Evolutionary conservation across 1,284 basidiomycete species (phyloP).

Genomic region (Marasmius tenuissimus): DNA sequence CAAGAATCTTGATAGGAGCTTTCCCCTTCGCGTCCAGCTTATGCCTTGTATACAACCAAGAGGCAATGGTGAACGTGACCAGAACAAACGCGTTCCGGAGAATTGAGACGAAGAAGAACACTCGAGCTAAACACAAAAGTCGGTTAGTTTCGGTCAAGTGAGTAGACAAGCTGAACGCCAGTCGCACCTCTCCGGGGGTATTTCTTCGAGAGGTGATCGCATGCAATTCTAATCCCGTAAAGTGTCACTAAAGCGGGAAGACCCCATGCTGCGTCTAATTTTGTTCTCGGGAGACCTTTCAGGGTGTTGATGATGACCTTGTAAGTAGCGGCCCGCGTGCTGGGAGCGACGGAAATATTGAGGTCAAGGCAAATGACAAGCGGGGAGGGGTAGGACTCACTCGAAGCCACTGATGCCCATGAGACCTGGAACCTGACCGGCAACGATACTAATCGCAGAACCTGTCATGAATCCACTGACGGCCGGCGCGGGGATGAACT

Average conservation of each 20-base stretch:
- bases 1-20: conserved; percentile 86
- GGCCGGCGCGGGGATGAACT: conserved; percentile 91
- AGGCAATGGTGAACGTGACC: conserved; percentile 80
- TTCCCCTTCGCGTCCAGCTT: conserved; percentile 54
- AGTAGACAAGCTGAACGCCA: neutral
- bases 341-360: conserved; percentile 23
- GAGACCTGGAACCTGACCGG: conserved; percentile 83
- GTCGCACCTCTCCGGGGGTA: conserved; percentile 69
- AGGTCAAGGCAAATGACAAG: neutral
- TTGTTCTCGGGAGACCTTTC: conserved; percentile 74
- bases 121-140: conserved; percentile 48
- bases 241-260: conserved; percentile 74
- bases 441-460: conserved; percentile 85
- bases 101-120: conserved; percentile 85
- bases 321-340: conserved; percentile 85
- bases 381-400: conserved; percentile 40
- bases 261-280: conserved; percentile 89
- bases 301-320: conserved; percentile 90
- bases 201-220: conserved; percentile 57
- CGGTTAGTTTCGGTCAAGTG: neutral
- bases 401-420: conserved; percentile 85
- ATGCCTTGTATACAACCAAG: conserved; percentile 81
- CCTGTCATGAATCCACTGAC: conserved; percentile 95
- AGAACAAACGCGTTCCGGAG: conserved; percentile 88
- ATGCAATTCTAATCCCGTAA: conserved; percentile 74